Percentiles rank a stretch among this genome's conserved stretches.
Evolutionary conservation across 192 early-diverging fungal genomes (phyloP).

Genomic region (Coemansia sp.): DNA sequence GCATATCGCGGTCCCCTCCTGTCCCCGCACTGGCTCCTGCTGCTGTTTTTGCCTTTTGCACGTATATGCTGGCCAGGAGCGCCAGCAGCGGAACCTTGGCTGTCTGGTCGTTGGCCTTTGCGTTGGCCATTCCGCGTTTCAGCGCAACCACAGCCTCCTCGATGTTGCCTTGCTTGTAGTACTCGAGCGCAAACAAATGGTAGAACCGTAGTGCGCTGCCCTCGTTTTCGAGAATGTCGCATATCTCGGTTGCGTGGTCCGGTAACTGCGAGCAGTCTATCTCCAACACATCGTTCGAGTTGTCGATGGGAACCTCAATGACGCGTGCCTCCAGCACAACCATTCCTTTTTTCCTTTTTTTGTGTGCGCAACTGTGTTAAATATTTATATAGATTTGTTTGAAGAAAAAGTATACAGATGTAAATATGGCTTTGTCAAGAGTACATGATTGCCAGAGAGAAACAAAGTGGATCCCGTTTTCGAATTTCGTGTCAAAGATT

Average conservation of each 20-base stretch:
- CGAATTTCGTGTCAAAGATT: no score
- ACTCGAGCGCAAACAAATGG: slow-evolving; percentile 73
- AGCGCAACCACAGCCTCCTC: slow-evolving; percentile 62
- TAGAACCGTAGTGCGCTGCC: slow-evolving; percentile 63
- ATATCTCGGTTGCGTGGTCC: slow-evolving; percentile 60
- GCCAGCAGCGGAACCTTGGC: slow-evolving; percentile 70
- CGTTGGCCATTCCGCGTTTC: slow-evolving; percentile 56
- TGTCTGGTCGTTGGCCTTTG: slow-evolving; percentile 39
- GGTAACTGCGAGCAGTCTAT: slow-evolving; percentile 65
- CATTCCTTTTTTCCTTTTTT: no score
- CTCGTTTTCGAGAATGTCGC: slow-evolving; percentile 71
- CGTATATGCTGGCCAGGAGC: slow-evolving; percentile 71
- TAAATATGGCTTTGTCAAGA: no score
- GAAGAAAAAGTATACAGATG: background rate
- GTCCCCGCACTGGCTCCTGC: slow-evolving; percentile 1
- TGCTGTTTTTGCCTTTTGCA: slow-evolving; percentile 62
- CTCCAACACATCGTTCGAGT: slow-evolving; percentile 68
- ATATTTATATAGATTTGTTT: no score
- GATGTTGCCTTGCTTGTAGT: slow-evolving; percentile 64
- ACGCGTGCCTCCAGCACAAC: slow-evolving; percentile 19
- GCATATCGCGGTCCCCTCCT: slow-evolving; percentile 54
- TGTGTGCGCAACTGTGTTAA: no score
- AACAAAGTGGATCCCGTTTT: no score
- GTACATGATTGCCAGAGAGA: no score
- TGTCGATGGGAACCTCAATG: slow-evolving; percentile 65